Percentiles rank a stretch among this genome's conserved stretches.
These are phyloP conservation scores for Macadamia integrifolia DNA, from an alignment of 164 flowering plant genomes.

Conservation along the genomic window DNA sequence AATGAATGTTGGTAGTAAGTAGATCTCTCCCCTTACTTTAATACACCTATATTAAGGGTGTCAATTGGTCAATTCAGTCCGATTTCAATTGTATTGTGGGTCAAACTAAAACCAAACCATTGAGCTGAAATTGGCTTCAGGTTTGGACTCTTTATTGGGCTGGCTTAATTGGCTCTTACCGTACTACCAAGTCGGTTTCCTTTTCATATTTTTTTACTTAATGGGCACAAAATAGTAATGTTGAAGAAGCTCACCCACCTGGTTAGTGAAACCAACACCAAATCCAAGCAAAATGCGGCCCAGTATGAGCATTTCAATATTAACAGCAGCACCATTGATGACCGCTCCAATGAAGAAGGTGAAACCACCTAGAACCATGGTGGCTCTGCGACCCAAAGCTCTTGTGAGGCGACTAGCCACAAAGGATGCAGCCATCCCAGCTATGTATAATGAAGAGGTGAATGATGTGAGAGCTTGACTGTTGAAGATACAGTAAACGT, in stretches of 20 bases:
- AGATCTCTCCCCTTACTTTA: no score
- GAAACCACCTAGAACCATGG: slow-evolving; percentile 57
- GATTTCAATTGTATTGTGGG: no score
- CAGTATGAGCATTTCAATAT: slow-evolving; percentile 58
- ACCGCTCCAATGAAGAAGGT: slow-evolving; percentile 52
- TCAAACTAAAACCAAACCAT: no score
- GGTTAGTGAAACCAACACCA: slow-evolving; percentile 70
- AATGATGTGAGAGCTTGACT: slow-evolving; percentile 54
- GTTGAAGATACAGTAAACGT: slow-evolving; percentile 50
- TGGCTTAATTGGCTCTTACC: no score
- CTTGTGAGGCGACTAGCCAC: slow-evolving; percentile 40
- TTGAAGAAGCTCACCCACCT: slow-evolving; percentile 23
- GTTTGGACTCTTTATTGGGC: no score
- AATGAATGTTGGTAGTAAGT: no score
- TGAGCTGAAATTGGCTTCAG: no score
- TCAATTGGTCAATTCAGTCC: background rate
- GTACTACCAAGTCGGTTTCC: no score
- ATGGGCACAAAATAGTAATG: no score
- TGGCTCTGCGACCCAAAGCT: slow-evolving; percentile 46
- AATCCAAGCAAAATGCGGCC: slow-evolving; percentile 75
- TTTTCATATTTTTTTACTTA: no score
- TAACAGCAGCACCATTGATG: slow-evolving; percentile 47
- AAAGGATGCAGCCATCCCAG: slow-evolving; percentile 48
- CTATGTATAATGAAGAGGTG: slow-evolving; percentile 74
- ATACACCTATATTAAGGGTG: background rate